Evolutionary conservation across 495 filamentous ascomycete genomes (phyloP), one percentile per base, ranked within the genome.

Genomic region (Penicillium bialowiezense): DNA sequence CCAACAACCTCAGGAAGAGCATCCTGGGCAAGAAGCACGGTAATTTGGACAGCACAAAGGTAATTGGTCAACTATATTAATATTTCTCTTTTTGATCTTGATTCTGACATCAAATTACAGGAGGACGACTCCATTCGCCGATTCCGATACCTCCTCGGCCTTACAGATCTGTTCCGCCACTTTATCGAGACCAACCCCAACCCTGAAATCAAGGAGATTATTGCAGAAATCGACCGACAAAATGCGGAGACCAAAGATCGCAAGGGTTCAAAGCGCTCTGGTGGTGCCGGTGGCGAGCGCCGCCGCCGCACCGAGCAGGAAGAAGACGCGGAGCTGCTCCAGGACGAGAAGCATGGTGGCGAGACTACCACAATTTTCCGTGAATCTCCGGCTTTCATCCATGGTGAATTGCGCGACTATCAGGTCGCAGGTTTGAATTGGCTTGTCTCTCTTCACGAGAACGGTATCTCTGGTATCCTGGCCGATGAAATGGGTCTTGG

Each of bases 121-220:
- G 92, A 97, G 70, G 89, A 96, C 74, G 95, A 99, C 59, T 91
- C 91, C 0, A 89, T 96, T 62, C 84, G 93, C 55, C 79, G 95
- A 63, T 98, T 97, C 64, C 88, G 91, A 41, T 97, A 99, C 62
- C 84, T 99, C 1, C 80, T 99, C 6, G 95, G 95, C 20, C 75
- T 97, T 40, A 99, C 95, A 37, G 95, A 99, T 62, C 80, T 99
- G 17, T 99, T 99, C 75, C 88, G 95, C 51, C 95, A 99, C 69
- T 99, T 99, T 69, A 99, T 99, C 72, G 91, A 97, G 61, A 87
- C 91, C 15, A 99, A 95, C 62, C 93, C 91, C 2, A 89, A 97
- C 55, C 91, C 91, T 0, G 84, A 84, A 31, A 90, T 97, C 62
- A 86, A 92, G 56, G 86, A 92, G 35, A 88, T 97, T 44, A 90